Evolutionary conservation across 1,139 yeast genomes (phyloP).

Genomic region (Blastobotrys ciferrii): DNA sequence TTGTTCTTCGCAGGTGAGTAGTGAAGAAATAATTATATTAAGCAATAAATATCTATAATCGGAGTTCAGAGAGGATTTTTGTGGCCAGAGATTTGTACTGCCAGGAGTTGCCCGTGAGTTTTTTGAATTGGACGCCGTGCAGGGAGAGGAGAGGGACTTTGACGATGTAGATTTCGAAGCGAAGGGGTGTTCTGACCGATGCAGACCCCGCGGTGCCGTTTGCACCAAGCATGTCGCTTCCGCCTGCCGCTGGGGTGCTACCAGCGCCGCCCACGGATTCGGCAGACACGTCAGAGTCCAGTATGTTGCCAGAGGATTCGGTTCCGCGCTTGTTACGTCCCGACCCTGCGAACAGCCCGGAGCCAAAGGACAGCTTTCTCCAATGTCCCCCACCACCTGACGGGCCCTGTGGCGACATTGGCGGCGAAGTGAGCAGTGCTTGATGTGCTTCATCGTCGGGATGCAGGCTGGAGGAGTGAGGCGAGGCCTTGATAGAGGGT

Average conservation of each 20-base stretch:
- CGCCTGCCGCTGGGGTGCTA: conserved; percentile 49
- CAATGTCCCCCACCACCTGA: conserved; percentile 30
- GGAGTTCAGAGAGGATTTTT: conserved; percentile 74
- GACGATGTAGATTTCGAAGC: conserved; percentile 89
- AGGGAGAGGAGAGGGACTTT: conserved; percentile 88
- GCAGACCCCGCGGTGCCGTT: conserved; percentile 15
- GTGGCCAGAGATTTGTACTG: conserved; percentile 91
- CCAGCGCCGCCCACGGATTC: conserved; percentile 32
- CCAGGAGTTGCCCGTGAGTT: conserved; percentile 93
- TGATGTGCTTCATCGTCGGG: conserved; percentile 26
- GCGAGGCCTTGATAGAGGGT: conserved; percentile 37
- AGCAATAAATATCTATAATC: conserved; percentile 39
- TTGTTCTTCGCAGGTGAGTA: no score
- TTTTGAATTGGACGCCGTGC: conserved; percentile 94
- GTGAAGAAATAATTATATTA: no score
- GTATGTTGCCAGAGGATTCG: conserved; percentile 28
- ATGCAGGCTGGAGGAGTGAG: conserved; percentile 15
- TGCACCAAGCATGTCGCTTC: conserved; percentile 53
- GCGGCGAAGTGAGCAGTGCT: conserved; percentile 15
- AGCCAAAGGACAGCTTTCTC: conserved; percentile 37
- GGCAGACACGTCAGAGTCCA: conserved; percentile 34
- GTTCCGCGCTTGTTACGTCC: conserved; percentile 23
- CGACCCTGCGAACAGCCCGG: conserved; percentile 29
- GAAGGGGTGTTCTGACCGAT: conserved; percentile 52
- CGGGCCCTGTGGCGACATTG: conserved; percentile 16